These are phyloP conservation scores for Rhizopogon vesiculosus DNA, from an alignment of 768 basidiomycete genomes.

Conservation along the genomic window DNA sequence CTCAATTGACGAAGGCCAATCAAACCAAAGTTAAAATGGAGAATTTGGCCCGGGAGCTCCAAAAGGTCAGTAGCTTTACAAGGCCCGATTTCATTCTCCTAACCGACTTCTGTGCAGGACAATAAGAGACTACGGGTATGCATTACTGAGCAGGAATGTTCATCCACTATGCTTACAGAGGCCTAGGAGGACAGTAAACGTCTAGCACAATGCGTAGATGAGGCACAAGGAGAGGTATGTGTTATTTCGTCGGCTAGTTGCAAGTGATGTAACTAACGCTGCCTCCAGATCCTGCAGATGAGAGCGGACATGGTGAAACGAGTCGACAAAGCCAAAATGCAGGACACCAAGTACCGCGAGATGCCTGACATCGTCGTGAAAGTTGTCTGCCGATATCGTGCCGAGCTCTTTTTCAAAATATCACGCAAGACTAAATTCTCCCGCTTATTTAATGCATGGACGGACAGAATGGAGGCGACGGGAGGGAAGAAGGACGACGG, in stretches of 20 bases:
- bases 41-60: conserved; percentile 81
- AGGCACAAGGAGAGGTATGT: conserved; percentile 77
- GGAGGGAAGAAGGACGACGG: conserved; percentile 41
- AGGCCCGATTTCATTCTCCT: conserved; percentile 10
- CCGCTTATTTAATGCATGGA: conserved; percentile 83
- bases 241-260: background rate
- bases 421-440: conserved; percentile 86
- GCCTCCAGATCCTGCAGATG: conserved; percentile 65
- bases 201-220: conserved; percentile 74
- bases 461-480: conserved; percentile 76
- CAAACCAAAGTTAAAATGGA: conserved; percentile 89
- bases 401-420: conserved; percentile 90
- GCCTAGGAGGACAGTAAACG: conserved; percentile 81
- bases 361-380: conserved; percentile 89
- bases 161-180: conserved; percentile 16
- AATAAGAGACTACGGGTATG: conserved; percentile 84
- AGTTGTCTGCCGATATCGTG: conserved; percentile 83
- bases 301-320: conserved; percentile 79
- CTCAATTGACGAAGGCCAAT: conserved; percentile 82
- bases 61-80: conserved; percentile 54
- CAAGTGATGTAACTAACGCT: background rate
- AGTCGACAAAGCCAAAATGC: conserved; percentile 71
- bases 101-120: conserved; percentile 46
- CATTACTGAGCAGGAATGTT: conserved; percentile 1
- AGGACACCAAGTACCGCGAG: conserved; percentile 78